Evolutionary conservation across 495 filamentous ascomycete species (phyloP), one percentile per base, ranked within the genome.

Genomic region (Evernia prunastri): DNA sequence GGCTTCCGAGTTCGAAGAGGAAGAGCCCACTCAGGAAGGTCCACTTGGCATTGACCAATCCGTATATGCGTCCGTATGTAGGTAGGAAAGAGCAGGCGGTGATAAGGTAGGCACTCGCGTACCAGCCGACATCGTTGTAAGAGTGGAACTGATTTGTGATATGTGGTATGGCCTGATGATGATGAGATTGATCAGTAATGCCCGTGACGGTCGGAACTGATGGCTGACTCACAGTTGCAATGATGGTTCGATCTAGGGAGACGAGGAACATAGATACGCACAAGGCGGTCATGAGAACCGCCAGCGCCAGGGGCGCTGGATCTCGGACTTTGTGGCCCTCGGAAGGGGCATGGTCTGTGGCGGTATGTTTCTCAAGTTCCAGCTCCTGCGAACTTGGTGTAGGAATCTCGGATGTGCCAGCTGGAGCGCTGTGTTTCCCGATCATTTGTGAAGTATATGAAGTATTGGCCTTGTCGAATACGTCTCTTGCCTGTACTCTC

Each of bases 61-160:
- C 72, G 62, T 79, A 83, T 23, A 82, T 56, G 56, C 74, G 80
- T 2, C 80, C 81, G 20, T 73, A 73, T 0, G 80, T 69, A 10
- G 79, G 77, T 62, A 81, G 79, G 42, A 82, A 68, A 39, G 75
- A 70, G 40, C 70, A 78, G 69, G 69, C 73, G 23, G 78, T 71
- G 53, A 81, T 70, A 3, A 73, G 74, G 68, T 79, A 81, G 25
- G 75, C 73, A 64, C 73, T 74, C 15, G 74, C 78, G 67, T 80
- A 81, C 79, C 79, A 81, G 20, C 75, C 77, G 11, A 80, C 64
- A 65, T 79, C 77, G 25, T 57, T 29, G 11, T 78, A 69, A 0
- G 75, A 77, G 60, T 79, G 72, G 60, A 78, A 79, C 6, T 74
- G 62, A 33, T 66, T 73, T 0, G 77, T 81, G 49, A 78, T 78